Percentiles rank a stretch among this genome's conserved stretches.
Evolutionary conservation across 1,139 yeast genomes (phyloP).

Genomic region (Yamadazyma mexicana): DNA sequence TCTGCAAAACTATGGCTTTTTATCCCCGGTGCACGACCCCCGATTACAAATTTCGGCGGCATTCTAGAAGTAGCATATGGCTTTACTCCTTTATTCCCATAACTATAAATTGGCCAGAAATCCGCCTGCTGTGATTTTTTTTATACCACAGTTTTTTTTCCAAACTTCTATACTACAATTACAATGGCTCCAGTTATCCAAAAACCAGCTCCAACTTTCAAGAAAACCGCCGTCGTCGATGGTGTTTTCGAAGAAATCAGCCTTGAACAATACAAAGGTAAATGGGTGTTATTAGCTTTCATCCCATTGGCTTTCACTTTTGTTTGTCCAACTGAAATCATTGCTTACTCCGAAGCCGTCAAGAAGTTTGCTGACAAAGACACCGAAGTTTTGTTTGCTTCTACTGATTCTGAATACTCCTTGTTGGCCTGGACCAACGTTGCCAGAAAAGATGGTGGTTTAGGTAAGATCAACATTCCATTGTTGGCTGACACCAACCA

Average conservation of each 20-base stretch:
- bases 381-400: slow-evolving; percentile 89
- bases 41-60: slow-evolving; percentile 18
- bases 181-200: slow-evolving; percentile 85
- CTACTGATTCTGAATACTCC: slow-evolving; percentile 97
- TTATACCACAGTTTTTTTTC: not conserved
- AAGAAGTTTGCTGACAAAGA: slow-evolving; percentile 86
- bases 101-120: slow-evolving; percentile 10
- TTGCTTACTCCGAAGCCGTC: slow-evolving; percentile 95
- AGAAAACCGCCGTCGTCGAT: slow-evolving; percentile 94
- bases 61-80: slow-evolving; percentile 14
- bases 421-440: slow-evolving; percentile 97
- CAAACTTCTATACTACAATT: not conserved
- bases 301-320: slow-evolving; percentile 99
- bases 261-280: slow-evolving; percentile 93
- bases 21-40: slow-evolving; percentile 8
- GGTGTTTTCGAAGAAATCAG: slow-evolving; percentile 94
- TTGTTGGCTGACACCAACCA: slow-evolving; percentile 96
- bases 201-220: slow-evolving; percentile 95
- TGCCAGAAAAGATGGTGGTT: slow-evolving; percentile 96
- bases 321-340: slow-evolving; percentile 98
- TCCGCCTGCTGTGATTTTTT: slow-evolving; percentile 6
- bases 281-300: slow-evolving; percentile 96
- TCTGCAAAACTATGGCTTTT: not conserved
- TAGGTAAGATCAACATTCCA: slow-evolving; percentile 93
- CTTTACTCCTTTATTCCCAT: slow-evolving; percentile 2